Evolutionary conservation across 208 protist genomes (phyloP), one percentile per base, ranked within the genome.

Genomic region (Kentomonas sorsogonicus): DNA sequence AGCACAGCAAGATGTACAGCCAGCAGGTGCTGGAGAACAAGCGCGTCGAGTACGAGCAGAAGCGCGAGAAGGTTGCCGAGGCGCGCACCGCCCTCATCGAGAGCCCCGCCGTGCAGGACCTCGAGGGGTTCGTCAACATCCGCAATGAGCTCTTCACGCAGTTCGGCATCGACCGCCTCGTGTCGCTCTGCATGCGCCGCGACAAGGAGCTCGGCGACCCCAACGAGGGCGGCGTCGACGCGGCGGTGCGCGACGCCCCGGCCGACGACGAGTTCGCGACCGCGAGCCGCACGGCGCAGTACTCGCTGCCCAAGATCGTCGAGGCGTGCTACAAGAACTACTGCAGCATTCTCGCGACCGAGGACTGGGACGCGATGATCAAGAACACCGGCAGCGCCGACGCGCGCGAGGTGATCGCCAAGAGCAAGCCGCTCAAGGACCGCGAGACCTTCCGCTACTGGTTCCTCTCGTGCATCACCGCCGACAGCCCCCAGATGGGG

Each of bases 1-100:
- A 79, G 60, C 79, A 91, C 68, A 91, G 69, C 44, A 91, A 91
- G 66, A 91, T 91, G 84, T 91, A 74, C 66, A 86, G 75, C 47
- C 84, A 91, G 59, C 80, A 91, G 63, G 84, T 91, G 45, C 70
- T 91, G 58, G 77, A 89, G 69, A 87, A 88, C 68, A 87, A 89
- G 57, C 81, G 76, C 34, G 85, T 87, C 15, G 79, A 89, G 72
- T 87, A 93, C 70, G 85, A 89, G 68, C 70, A 93, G 66, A 79
- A 85, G 59, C 81, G 85, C 30, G 71, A 69, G 33, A 61, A 70
- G 38, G 82, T 81, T 18, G 72, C 79, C 52, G 58, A 66, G 44
- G 69, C 70, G 33, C 77, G 77, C 25, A 69, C 74, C 26, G 69
- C 6, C 27, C 63, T 93, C 29, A 66, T 83, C 58, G 69, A 81